Conservation (phyloP, 208 protist genomes). For the Leishmania martiniquensis region DNA sequence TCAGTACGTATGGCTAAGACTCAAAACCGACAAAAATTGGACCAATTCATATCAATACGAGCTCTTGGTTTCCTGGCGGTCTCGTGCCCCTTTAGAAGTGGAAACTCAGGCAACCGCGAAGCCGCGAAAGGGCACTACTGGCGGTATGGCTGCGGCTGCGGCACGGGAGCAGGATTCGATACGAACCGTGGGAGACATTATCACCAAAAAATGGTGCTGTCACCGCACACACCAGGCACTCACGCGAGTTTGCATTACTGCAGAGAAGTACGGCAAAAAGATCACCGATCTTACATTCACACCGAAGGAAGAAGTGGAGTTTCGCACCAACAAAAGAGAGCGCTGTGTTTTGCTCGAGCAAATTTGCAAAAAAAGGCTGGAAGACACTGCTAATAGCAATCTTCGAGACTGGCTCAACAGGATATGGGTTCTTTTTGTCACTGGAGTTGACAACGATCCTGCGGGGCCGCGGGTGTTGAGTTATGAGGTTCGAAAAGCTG, state of each 20-base stretch:
- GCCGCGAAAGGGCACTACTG: slow-evolving; percentile 10
- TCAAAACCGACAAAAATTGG: slow-evolving; percentile 62
- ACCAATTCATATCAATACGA: slow-evolving; percentile 38
- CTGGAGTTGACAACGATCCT: slow-evolving; percentile 63
- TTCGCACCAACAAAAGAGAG: slow-evolving; percentile 50
- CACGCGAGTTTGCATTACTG: slow-evolving; percentile 53
- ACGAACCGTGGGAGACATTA: slow-evolving; percentile 59
- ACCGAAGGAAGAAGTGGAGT: slow-evolving; percentile 50
- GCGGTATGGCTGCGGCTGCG: not conserved
- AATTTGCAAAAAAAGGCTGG: slow-evolving; percentile 38
- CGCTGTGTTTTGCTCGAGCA: slow-evolving; percentile 46
- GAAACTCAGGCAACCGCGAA: slow-evolving; percentile 17
- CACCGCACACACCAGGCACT: slow-evolving; percentile 67
- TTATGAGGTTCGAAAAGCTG: slow-evolving; percentile 61
- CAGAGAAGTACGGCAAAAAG: slow-evolving; percentile 56
- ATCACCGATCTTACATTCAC: slow-evolving; percentile 49
- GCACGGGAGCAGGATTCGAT: slow-evolving; percentile 6
- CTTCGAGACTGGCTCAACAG: slow-evolving; percentile 64
- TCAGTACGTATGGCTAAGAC: slow-evolving; percentile 66
- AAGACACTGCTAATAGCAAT: slow-evolving; percentile 30
- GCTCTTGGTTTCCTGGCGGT: slow-evolving; percentile 47
- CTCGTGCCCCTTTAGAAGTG: slow-evolving; percentile 26
- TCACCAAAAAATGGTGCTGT: slow-evolving; percentile 69
- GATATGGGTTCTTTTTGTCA: slow-evolving; percentile 70
- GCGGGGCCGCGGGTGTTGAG: slow-evolving; percentile 45